A percentile compares a stretch with the other conserved stretches of the same genome.
Conservation (phyloP, 108 stramenopile species). For the Skeletonema grethae region DNA sequence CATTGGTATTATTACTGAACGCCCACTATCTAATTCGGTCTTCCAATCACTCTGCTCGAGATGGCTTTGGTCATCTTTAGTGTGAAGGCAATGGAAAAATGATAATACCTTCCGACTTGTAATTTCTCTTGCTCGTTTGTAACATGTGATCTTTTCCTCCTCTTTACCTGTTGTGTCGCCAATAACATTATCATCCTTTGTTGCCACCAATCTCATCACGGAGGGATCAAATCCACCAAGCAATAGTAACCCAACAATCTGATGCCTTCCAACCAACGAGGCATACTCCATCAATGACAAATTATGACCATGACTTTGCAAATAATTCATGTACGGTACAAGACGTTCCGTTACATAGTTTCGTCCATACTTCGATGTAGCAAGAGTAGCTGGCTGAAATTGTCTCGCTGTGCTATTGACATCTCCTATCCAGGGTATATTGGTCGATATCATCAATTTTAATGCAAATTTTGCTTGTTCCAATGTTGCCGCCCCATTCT, state of each 20-base stretch:
- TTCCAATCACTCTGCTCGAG: background rate
- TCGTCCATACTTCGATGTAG: conserved; percentile 57
- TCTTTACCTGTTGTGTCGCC: conserved; percentile 6
- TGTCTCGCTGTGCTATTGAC: background rate
- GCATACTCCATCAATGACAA: conserved; percentile 79
- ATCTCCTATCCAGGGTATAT: background rate
- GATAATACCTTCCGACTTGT: conserved; percentile 44
- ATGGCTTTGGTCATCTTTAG: background rate
- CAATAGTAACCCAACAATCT: conserved; percentile 61
- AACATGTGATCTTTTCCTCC: background rate
- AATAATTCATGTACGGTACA: conserved; percentile 34
- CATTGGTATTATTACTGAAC: conserved; percentile 46
- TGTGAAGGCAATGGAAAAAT: conserved; percentile 52
- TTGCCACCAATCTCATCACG: conserved; percentile 14
- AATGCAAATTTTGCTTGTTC: conserved; percentile 2
- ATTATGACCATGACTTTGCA: conserved; percentile 10
- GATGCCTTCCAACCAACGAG: conserved; percentile 59
- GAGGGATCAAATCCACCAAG: conserved; percentile 74
- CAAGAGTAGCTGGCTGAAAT: conserved; percentile 37
- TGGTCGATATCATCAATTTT: background rate
- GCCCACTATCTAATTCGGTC: background rate
- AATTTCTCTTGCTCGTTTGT: conserved; percentile 1
- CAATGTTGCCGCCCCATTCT: background rate
- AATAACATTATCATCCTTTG: background rate
- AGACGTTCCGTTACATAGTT: conserved; percentile 33